Evolutionary conservation across 257 asterid genomes (phyloP), one percentile per base, ranked within the genome.

Genomic region (Rehmannia glutinosa): DNA sequence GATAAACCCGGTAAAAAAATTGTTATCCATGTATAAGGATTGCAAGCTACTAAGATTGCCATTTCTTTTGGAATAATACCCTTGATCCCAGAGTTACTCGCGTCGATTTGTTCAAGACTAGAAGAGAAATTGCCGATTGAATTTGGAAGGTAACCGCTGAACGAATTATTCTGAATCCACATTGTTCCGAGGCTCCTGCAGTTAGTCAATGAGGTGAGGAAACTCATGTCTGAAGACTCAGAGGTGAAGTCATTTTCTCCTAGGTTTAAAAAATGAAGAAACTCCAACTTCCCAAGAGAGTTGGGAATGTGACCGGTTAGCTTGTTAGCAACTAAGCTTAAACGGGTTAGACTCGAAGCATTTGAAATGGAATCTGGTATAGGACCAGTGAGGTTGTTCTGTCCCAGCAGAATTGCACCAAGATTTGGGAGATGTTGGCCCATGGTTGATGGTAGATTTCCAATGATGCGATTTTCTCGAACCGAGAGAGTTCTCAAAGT

Each of bases 261-360:
- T 62, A 82, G 58, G 54, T 63, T 64, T 15, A 83, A 75, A 15
- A 35, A 24, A 23, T 78, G 69, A 17, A 83, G 57, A 35, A 63
- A 41, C 38, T 38, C 64, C 21, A 83, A 59, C 10, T 75, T 42
- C 16, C 81, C 86, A 58, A 80, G 54, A 1, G 83, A 75, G 28
- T 19, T 50, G 1, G 86, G 89, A 60, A 83, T 53, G 0, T 10
- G 19, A 25, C 89, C 82, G 0, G 66, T 65, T 10, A 80, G 74
- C 43, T 65, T 17, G 52, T 82, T 79, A 2, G 0, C 2, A 7
- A 10, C 8, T 1, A 77, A 36, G 33, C 23, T 24, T 32, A 78
- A 8, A 7, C 3, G 2, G 13, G 27, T 24, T 17, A 79, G 75
- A 19, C 51, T 36, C 6, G 76, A 71, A 25, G 73, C 66, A 4